phyloP scores from a whole-genome alignment of 2,329 filamentous ascomycete species.

The Colletotrichum sp. region DNA sequence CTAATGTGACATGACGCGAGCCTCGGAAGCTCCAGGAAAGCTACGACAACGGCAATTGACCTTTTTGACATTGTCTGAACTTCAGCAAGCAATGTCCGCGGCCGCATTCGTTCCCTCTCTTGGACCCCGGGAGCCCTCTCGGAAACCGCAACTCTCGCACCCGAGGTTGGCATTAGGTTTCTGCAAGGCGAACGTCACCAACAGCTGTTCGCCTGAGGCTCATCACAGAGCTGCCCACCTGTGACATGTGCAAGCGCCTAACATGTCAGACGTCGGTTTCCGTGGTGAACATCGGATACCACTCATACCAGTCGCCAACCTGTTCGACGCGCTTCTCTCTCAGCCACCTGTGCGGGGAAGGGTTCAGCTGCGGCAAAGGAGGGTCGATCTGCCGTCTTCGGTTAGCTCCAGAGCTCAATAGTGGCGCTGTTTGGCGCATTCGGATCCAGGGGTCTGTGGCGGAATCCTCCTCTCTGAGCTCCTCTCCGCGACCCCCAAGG shows the following conservation, averaged over 20 bases:
- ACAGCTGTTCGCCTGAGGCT: background rate
- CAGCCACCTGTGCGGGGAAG: slow-evolving; percentile 12
- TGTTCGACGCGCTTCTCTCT: background rate
- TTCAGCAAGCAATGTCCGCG: background rate
- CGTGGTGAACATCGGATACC: slow-evolving; percentile 1
- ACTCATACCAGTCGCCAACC: background rate
- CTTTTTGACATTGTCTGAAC: background rate
- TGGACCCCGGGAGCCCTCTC: background rate
- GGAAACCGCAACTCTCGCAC: background rate
- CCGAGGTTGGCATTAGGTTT: background rate
- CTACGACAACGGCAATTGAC: background rate
- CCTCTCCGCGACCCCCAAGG: background rate
- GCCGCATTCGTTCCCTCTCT: background rate
- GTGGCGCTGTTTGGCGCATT: slow-evolving; percentile 1
- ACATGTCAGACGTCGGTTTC: background rate
- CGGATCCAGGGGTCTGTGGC: background rate
- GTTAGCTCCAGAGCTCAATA: background rate
- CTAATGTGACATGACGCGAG: background rate
- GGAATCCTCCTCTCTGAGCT: background rate
- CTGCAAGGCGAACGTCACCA: background rate
- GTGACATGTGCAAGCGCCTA: background rate
- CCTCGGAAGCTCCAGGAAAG: background rate
- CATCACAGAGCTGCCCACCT: background rate
- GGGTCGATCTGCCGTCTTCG: background rate
- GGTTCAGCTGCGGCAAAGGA: background rate